Conservation (phyloP, 1,284 basidiomycete genomes). For the Ustilago vetiveriae region DNA sequence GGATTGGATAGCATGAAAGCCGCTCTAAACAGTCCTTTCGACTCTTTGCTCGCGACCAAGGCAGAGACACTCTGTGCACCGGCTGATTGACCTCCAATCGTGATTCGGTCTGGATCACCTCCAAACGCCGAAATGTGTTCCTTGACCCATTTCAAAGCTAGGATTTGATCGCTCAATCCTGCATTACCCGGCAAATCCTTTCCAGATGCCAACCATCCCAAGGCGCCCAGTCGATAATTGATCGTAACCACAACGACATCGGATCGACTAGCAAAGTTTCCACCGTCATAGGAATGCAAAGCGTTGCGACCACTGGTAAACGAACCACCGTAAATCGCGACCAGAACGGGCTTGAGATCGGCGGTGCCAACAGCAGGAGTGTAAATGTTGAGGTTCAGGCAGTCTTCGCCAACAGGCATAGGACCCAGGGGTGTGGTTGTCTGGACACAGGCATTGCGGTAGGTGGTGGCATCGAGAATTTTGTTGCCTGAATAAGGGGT, state of each 20-base stretch:
- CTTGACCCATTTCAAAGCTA: conserved; percentile 72
- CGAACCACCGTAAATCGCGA: conserved; percentile 69
- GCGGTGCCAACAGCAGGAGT: conserved; percentile 68
- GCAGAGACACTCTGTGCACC: conserved; percentile 72
- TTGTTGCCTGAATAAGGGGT: conserved; percentile 34
- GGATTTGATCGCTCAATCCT: conserved; percentile 58
- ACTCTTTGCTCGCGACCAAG: conserved; percentile 21
- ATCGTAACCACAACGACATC: conserved; percentile 73
- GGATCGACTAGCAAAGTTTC: conserved; percentile 68
- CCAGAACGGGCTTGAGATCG: conserved; percentile 72
- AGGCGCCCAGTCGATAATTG: conserved; percentile 70
- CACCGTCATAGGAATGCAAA: conserved; percentile 69
- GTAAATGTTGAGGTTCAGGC: conserved; percentile 73
- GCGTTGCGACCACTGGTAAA: conserved; percentile 69
- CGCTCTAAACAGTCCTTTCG: conserved; percentile 24
- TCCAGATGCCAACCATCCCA: conserved; percentile 51
- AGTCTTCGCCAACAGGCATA: conserved; percentile 67
- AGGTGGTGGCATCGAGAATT: conserved; percentile 35
- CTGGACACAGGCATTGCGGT: conserved; percentile 36
- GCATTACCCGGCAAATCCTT: conserved; percentile 50
- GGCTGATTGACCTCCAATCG: conserved; percentile 85
- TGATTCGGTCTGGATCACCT: conserved; percentile 75
- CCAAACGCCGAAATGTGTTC: conserved; percentile 74
- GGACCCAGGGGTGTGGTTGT: conserved; percentile 11
- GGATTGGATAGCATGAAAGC: conserved; percentile 44